Conservation (phyloP, 1,284 basidiomycete genomes). For the Inonotus hispidus region DNA sequence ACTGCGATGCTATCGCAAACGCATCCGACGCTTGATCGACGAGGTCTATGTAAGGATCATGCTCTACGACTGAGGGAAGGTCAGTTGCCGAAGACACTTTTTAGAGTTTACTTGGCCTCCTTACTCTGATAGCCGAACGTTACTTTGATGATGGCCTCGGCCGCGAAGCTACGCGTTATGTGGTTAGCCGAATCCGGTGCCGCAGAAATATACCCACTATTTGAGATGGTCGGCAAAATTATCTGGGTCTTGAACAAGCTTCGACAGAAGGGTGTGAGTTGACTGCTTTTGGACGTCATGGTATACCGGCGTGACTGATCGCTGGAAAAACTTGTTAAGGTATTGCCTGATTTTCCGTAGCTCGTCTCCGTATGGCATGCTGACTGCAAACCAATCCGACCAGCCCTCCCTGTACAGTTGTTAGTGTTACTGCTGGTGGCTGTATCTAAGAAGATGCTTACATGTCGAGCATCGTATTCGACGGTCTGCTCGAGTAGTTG, state of each 20-base stretch:
- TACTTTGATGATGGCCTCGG: constrained; percentile 4
- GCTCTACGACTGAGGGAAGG: neutral
- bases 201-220: neutral
- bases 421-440: neutral
- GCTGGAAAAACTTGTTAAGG: constrained; percentile 24
- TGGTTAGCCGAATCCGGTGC: neutral
- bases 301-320: constrained; percentile 19
- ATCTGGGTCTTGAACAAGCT: neutral
- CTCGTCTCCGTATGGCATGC: constrained; percentile 24
- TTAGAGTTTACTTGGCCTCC: neutral
- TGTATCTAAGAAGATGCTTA: neutral
- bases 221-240: neutral
- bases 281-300: neutral
- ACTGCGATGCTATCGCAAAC: neutral
- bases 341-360: constrained; percentile 23
- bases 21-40: constrained; percentile 2
- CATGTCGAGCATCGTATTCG: neutral
- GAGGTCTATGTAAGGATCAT: constrained; percentile 11
- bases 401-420: constrained; percentile 1
- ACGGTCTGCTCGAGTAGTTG: constrained; percentile 17
- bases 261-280: neutral
- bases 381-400: neutral
- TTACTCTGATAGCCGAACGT: constrained; percentile 11
- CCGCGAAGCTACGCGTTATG: neutral
- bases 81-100: neutral